Evolutionary conservation across 768 basidiomycete genomes (phyloP).

Genomic region (Russula ochroleuca): DNA sequence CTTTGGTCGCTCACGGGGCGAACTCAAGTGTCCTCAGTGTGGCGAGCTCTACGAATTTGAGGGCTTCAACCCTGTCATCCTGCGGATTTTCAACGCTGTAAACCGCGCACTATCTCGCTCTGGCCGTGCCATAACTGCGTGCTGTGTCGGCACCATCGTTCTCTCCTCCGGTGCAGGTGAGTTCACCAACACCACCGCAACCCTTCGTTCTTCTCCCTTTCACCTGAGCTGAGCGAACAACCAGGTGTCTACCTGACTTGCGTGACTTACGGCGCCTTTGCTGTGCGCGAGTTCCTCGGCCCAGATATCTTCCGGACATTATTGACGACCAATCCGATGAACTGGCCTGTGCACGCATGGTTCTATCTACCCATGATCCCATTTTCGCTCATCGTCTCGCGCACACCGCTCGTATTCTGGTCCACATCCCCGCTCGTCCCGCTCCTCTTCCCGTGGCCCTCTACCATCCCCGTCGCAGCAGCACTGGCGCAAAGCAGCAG

Average conservation of each 20-base stretch:
- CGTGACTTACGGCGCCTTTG: slow-evolving; percentile 69
- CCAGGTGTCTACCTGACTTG: slow-evolving; percentile 48
- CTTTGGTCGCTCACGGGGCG: slow-evolving; percentile 50
- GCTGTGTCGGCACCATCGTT: slow-evolving; percentile 47
- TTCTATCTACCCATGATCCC: slow-evolving; percentile 72
- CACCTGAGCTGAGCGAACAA: background rate
- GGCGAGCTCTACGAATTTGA: slow-evolving; percentile 60
- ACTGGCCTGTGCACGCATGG: slow-evolving; percentile 75
- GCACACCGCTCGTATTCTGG: slow-evolving; percentile 33
- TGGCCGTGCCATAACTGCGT: slow-evolving; percentile 51
- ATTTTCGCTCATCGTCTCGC: slow-evolving; percentile 59
- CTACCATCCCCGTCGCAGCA: slow-evolving; percentile 28
- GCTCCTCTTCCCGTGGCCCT: slow-evolving; percentile 35
- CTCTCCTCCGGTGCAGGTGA: slow-evolving; percentile 59
- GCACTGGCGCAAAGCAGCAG: background rate
- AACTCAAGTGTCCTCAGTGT: slow-evolving; percentile 79
- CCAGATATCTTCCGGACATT: slow-evolving; percentile 52
- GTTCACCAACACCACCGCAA: slow-evolving; percentile 31
- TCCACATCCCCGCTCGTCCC: slow-evolving; percentile 33
- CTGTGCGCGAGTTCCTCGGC: slow-evolving; percentile 65
- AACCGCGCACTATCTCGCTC: slow-evolving; percentile 48
- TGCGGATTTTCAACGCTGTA: slow-evolving; percentile 48
- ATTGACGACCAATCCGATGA: slow-evolving; percentile 60
- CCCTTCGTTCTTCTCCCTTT: background rate
- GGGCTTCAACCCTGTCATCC: slow-evolving; percentile 53